Evolutionary conservation across 1,284 basidiomycete species (phyloP).

Genomic region (Sporisorium exsertum): DNA sequence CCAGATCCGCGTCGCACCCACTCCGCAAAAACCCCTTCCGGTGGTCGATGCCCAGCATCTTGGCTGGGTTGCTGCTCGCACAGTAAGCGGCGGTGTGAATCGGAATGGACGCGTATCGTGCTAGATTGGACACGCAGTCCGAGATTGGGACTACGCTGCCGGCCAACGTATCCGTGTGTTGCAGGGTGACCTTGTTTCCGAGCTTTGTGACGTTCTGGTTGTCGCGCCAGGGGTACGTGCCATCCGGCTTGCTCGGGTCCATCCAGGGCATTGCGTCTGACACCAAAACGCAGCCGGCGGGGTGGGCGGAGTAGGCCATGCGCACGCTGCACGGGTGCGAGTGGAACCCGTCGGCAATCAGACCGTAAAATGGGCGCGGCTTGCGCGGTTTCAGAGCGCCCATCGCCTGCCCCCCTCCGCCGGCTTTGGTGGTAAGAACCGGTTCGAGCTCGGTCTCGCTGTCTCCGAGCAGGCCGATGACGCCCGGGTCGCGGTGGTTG

Average conservation of each 20-base stretch:
- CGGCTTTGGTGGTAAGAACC: no score
- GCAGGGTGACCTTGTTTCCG: constrained; percentile 82
- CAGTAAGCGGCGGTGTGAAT: constrained; percentile 85
- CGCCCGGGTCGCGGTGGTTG: constrained; percentile 75
- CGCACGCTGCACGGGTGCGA: constrained; percentile 89
- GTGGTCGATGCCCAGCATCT: constrained; percentile 80
- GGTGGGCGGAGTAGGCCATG: constrained; percentile 83
- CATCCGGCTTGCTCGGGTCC: constrained; percentile 84
- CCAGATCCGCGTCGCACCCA: constrained; percentile 82
- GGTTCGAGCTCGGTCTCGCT: constrained; percentile 61
- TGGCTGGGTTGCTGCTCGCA: constrained; percentile 84
- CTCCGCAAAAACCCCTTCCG: constrained; percentile 82
- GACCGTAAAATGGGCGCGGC: constrained; percentile 77
- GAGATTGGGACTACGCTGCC: constrained; percentile 80
- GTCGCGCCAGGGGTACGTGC: constrained; percentile 86
- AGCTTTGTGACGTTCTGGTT: constrained; percentile 81
- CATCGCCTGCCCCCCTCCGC: no score
- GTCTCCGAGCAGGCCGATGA: constrained; percentile 86
- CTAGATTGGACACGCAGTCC: constrained; percentile 84
- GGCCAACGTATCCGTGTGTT: constrained; percentile 86
- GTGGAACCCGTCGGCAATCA: constrained; percentile 91
- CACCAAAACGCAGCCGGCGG: constrained; percentile 85
- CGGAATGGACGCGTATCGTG: constrained; percentile 82
- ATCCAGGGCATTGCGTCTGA: constrained; percentile 90
- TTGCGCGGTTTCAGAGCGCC: background rate